phyloP scores from a whole-genome alignment of 2,329 filamentous ascomycete genomes.

The Aspergillus flavus region DNA sequence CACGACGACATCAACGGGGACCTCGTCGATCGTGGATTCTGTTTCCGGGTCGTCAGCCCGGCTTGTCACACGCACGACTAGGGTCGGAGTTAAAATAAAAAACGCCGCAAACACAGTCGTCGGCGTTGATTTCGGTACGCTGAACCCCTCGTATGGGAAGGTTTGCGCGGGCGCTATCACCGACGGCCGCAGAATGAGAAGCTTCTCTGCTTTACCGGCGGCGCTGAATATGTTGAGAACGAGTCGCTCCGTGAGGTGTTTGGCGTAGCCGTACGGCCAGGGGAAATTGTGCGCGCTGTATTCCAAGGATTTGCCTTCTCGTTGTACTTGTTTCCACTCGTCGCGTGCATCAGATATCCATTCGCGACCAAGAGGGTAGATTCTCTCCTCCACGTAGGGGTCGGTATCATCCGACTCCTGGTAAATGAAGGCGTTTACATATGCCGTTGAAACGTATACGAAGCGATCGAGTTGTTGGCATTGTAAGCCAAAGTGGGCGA shows the following conservation, averaged over 20 bases:
- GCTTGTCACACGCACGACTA: neutral
- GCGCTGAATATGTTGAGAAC: slow-evolving; percentile 1
- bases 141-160: slow-evolving; percentile 12
- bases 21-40: slow-evolving; percentile 6
- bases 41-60: neutral
- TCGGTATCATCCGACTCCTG: neutral
- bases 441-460: slow-evolving; percentile 25
- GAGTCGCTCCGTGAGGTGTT: slow-evolving; percentile 18
- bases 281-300: slow-evolving; percentile 14
- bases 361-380: slow-evolving; percentile 12
- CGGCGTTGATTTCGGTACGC: slow-evolving; percentile 14
- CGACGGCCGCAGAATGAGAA: slow-evolving; percentile 19
- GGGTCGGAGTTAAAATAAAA: neutral
- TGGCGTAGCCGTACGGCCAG: slow-evolving; percentile 21
- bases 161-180: slow-evolving; percentile 14
- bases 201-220: neutral
- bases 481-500: slow-evolving; percentile 13
- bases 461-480: slow-evolving; percentile 17
- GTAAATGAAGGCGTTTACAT: slow-evolving; percentile 18
- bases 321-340: slow-evolving; percentile 8
- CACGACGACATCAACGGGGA: slow-evolving; percentile 14
- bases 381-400: slow-evolving; percentile 13
- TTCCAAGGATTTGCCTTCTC: neutral
- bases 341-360: neutral
- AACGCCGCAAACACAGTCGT: slow-evolving; percentile 1